phyloP scores from a whole-genome alignment of 148 eudicot species.

The Euryodendron excelsum region DNA sequence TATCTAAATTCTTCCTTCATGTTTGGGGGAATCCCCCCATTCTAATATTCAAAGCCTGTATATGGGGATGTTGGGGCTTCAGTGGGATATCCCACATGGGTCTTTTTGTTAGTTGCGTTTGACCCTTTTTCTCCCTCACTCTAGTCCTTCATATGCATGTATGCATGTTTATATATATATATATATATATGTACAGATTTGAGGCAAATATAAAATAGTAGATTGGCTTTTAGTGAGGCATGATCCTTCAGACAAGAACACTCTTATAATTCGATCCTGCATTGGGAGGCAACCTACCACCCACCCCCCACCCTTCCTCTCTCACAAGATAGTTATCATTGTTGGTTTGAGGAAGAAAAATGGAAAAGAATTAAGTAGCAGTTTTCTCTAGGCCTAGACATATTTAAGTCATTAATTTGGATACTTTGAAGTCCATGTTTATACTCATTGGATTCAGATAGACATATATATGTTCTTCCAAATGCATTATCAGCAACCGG shows the following conservation, averaged over 20 bases:
- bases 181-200: no score
- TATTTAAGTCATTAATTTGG: no score
- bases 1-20: background rate
- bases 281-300: slow-evolving; percentile 25
- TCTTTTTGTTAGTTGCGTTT: background rate
- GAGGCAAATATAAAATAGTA: no score
- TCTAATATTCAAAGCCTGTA: background rate
- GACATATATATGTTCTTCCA: no score
- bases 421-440: no score
- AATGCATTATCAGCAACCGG: no score
- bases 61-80: background rate
- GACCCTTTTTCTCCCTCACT: background rate
- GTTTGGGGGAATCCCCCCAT: background rate
- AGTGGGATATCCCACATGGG: background rate
- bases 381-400: no score
- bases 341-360: no score
- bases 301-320: background rate
- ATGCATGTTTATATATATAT: no score
- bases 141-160: no score
- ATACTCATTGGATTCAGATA: no score
- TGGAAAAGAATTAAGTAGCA: no score
- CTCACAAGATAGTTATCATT: background rate
- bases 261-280: slow-evolving; percentile 16
- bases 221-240: slow-evolving; percentile 15
- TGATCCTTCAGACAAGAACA: slow-evolving; percentile 35